Evolutionary conservation across 768 basidiomycete genomes (phyloP).

Genomic region (Tricholoma terreum): DNA sequence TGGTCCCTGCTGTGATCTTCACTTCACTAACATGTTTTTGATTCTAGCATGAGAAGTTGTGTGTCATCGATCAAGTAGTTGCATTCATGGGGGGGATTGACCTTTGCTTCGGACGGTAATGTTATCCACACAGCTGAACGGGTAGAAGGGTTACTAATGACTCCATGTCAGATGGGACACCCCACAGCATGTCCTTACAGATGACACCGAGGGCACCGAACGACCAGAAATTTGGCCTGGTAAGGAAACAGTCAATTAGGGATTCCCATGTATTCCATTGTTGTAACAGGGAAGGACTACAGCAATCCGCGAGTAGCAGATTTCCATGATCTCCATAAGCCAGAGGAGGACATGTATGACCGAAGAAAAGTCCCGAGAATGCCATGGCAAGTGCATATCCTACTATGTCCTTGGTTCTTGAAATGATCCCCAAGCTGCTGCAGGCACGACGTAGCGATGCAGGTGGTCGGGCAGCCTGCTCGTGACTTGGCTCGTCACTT

Average conservation of each 20-base stretch:
- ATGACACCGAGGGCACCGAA: slow-evolving; percentile 70
- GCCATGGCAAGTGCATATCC: slow-evolving; percentile 71
- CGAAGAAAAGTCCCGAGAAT: slow-evolving; percentile 85
- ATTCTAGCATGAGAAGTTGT: slow-evolving; percentile 90
- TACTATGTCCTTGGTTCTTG: not conserved
- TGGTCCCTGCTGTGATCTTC: not conserved
- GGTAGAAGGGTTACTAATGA: not conserved
- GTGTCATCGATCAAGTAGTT: slow-evolving; percentile 95
- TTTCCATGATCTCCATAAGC: slow-evolving; percentile 84
- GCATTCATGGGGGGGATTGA: slow-evolving; percentile 98
- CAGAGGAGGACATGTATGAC: slow-evolving; percentile 95
- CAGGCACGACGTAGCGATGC: slow-evolving; percentile 97
- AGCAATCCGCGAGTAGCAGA: slow-evolving; percentile 86
- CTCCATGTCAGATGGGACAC: slow-evolving; percentile 79
- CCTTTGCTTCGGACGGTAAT: slow-evolving; percentile 82
- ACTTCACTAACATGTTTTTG: slow-evolving; percentile 3
- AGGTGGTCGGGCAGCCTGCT: slow-evolving; percentile 95
- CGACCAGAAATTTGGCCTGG: slow-evolving; percentile 85
- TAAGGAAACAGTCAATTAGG: slow-evolving; percentile 24
- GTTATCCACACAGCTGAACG: not conserved
- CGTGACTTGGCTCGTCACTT: slow-evolving; percentile 95
- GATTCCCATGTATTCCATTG: not conserved
- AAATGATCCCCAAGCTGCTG: not conserved
- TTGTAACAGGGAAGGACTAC: slow-evolving; percentile 80
- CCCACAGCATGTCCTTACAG: slow-evolving; percentile 85